Evolutionary conservation across 2,329 filamentous ascomycete genomes (phyloP).

Genomic region (Fusarium sambucinum): DNA sequence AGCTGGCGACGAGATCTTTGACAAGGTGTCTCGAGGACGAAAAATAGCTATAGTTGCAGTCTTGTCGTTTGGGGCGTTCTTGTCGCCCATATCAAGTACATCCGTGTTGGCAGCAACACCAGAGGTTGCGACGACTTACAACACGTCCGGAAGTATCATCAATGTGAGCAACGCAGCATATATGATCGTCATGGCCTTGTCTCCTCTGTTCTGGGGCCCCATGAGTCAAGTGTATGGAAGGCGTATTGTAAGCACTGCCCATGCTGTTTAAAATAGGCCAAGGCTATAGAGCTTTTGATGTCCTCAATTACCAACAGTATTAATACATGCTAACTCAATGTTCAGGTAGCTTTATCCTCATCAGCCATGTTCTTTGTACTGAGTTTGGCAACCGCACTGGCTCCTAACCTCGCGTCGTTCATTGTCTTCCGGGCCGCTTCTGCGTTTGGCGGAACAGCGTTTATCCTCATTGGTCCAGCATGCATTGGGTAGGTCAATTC

Average conservation of each 20-base stretch:
- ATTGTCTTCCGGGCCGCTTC: constrained; percentile 81
- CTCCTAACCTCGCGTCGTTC: constrained; percentile 77
- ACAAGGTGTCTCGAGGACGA: constrained; percentile 69
- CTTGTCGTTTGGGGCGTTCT: constrained; percentile 79
- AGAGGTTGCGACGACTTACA: constrained; percentile 75
- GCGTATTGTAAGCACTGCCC: constrained; percentile 60
- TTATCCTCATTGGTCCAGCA: constrained; percentile 77
- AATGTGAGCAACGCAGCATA: constrained; percentile 82
- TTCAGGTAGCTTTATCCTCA: constrained; percentile 62
- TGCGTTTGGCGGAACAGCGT: constrained; percentile 80
- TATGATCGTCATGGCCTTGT: constrained; percentile 78
- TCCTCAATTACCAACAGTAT: not conserved
- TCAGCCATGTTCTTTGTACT: constrained; percentile 74
- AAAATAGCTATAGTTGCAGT: constrained; percentile 77
- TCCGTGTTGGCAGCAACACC: constrained; percentile 79
- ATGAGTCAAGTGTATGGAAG: constrained; percentile 74
- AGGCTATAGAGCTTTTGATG: not conserved
- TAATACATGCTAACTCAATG: not conserved
- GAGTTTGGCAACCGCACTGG: constrained; percentile 78
- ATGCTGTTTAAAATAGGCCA: not conserved
- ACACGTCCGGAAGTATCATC: constrained; percentile 75
- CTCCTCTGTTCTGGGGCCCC: constrained; percentile 78
- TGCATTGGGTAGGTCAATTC: constrained; percentile 69
- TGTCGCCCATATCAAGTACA: constrained; percentile 80
- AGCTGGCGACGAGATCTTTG: constrained; percentile 68